Base-by-base conservation (phyloP, 768 basidiomycete genomes). In the Strobilomyces dryophilus region DNA sequence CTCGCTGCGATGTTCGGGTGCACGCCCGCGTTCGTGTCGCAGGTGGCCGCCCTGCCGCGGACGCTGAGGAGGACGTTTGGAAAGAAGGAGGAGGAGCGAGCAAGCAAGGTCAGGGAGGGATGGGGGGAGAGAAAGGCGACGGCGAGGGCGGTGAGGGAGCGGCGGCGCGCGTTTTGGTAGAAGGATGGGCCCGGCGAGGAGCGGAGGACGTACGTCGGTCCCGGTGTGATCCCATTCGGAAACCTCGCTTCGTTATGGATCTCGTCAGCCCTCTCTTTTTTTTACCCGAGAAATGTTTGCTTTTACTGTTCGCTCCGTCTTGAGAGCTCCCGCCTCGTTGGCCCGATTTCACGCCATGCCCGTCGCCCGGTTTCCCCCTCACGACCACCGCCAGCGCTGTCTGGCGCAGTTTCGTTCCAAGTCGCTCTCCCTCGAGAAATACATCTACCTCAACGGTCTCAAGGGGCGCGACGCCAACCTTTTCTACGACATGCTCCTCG, bases 1-100 rank as follows among this genome's bases (percentile, higher is more conserved):
- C 78, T 93, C n/a, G 89, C 92, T 27, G 77, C 79, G 65, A 82
- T 80, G 77, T 94, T 93, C 68, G 77, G 77, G 14, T 88, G 87
- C 73, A 83, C 87, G 9, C 76, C 79, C 42, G 72, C 76, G 44
- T 89, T 90, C 58, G 83, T 92, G 51, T 77, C 75, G 10, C 73
- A 76, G 55, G 73, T 86, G 18, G 87, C 90, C 11, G 80, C 84
- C 5, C 70, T 90, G 49, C 78, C 77, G 57, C 79, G 79, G 51
- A 57, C 76, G 5, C 69, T 78, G 46, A 69, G 81, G 49, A 79
- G 69, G 58, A 65, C 68, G 47, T 70, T 76, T 51, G 68, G 74
- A 48, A 73, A 58, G 53, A 68, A 56, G 53, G 74, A 80, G 53
- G 79, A 84, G 20, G 71, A 60, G 47, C 71, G 70, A 60, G 81